Evolutionary conservation across 2,329 filamentous ascomycete genomes (phyloP).

Genomic region (Tolypocladium nubicola): DNA sequence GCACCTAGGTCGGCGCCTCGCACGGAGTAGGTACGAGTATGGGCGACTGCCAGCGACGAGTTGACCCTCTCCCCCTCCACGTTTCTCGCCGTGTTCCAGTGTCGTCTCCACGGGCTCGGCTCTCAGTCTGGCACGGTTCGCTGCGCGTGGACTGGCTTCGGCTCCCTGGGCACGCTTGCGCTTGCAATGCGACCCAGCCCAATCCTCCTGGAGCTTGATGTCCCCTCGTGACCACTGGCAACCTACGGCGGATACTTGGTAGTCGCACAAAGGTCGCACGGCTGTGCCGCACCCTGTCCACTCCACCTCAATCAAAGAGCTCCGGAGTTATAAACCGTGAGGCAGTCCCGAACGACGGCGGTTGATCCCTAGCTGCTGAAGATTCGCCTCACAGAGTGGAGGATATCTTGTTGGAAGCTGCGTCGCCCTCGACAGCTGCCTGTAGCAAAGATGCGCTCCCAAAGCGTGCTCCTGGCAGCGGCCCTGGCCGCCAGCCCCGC

Average conservation of each 20-base stretch:
- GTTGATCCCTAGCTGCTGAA: background rate
- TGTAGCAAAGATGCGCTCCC: background rate
- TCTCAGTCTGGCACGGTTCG: too few relatives aligned
- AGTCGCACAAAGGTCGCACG: background rate
- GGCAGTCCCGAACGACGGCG: background rate
- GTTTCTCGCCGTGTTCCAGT: too few relatives aligned
- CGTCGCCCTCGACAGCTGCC: background rate
- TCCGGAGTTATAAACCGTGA: background rate
- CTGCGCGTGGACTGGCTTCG: too few relatives aligned
- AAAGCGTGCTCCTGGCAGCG: background rate
- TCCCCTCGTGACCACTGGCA: background rate
- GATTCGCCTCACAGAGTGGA: background rate
- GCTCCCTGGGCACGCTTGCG: background rate
- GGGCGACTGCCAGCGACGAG: background rate
- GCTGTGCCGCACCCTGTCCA: background rate
- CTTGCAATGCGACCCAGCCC: background rate
- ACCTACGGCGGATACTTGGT: background rate
- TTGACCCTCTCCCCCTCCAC: background rate
- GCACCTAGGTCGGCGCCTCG: too few relatives aligned
- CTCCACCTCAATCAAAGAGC: background rate
- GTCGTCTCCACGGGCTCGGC: too few relatives aligned
- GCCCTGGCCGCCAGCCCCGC: slow-evolving; percentile 9
- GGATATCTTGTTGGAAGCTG: background rate
- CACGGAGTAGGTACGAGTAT: background rate
- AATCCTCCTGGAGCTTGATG: background rate